These are phyloP conservation scores for Candida germanica DNA, from an alignment of 805 yeast genomes.

Conservation along the genomic window DNA sequence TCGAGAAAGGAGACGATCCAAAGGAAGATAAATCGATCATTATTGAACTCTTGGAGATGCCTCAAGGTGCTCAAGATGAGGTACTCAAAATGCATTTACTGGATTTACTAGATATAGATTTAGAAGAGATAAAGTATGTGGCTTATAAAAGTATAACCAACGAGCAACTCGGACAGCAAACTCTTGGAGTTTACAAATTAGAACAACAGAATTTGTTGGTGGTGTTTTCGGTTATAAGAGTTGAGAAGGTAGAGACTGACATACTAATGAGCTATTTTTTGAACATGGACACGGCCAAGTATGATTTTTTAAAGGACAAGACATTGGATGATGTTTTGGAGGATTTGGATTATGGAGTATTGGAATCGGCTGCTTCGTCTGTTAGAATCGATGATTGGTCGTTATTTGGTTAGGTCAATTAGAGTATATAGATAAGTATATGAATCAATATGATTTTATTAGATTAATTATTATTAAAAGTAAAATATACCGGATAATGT, in stretches of 20 bases:
- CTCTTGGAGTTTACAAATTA: slow-evolving; percentile 3
- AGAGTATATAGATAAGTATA: no score
- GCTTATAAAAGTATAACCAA: background rate
- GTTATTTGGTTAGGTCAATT: slow-evolving; percentile 28
- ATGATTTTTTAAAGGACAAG: background rate
- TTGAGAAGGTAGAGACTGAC: slow-evolving; percentile 6
- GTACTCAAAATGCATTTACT: slow-evolving; percentile 53
- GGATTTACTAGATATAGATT: slow-evolving; percentile 44
- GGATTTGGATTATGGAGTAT: slow-evolving; percentile 1
- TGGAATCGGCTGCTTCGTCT: slow-evolving; percentile 2
- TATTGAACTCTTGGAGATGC: slow-evolving; percentile 59
- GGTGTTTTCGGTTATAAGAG: slow-evolving; percentile 1
- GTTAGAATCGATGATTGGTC: slow-evolving; percentile 46
- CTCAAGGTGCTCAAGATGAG: slow-evolving; percentile 25
- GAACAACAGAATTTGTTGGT: background rate
- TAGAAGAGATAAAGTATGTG: slow-evolving; percentile 1
- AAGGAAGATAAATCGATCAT: slow-evolving; percentile 52
- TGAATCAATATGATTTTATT: background rate
- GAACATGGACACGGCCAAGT: slow-evolving; percentile 1
- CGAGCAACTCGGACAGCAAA: slow-evolving; percentile 1
- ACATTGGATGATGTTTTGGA: slow-evolving; percentile 2
- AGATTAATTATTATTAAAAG: no score
- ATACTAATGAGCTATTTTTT: slow-evolving; percentile 43
- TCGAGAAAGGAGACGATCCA: slow-evolving; percentile 26
- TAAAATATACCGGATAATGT: background rate